phyloP scores from a whole-genome alignment of 371 early-diverging fungal genomes.

The Chytridium lagenaria region DNA sequence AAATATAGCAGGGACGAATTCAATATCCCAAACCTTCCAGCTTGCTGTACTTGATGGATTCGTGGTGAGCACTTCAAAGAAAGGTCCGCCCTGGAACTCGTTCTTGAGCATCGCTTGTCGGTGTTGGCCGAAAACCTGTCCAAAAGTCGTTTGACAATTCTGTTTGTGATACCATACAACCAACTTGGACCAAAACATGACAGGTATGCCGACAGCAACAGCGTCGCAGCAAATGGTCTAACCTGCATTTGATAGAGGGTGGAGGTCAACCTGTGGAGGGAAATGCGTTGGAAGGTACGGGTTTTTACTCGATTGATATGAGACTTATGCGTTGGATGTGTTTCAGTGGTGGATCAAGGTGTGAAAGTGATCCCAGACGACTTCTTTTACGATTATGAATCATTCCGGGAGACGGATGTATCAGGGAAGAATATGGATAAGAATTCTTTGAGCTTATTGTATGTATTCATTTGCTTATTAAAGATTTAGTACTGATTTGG shows the following conservation, averaged over 20 bases:
- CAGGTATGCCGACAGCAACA: no score
- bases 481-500: not conserved
- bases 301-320: not conserved
- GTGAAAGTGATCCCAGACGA: slow-evolving; percentile 7
- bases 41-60: slow-evolving; percentile 23
- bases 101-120: not conserved
- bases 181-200: slow-evolving; percentile 5
- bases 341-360: no score
- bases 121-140: no score
- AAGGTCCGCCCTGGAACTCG: slow-evolving; percentile 37
- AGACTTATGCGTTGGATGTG: no score
- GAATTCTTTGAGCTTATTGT: slow-evolving; percentile 31
- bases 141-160: slow-evolving; percentile 10
- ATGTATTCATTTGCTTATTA: slow-evolving; percentile 9
- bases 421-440: slow-evolving; percentile 32
- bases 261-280: not conserved
- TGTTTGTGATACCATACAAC: not conserved
- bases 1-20: not conserved
- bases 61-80: slow-evolving; percentile 41
- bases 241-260: not conserved
- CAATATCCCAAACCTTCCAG: slow-evolving; percentile 30
- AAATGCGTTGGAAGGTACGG: not conserved
- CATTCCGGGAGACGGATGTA: slow-evolving; percentile 9
- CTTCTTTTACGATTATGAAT: slow-evolving; percentile 31
- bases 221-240: no score